Conservation (phyloP, 2,329 filamentous ascomycete species). For the Blastomyces gilchristii region DNA sequence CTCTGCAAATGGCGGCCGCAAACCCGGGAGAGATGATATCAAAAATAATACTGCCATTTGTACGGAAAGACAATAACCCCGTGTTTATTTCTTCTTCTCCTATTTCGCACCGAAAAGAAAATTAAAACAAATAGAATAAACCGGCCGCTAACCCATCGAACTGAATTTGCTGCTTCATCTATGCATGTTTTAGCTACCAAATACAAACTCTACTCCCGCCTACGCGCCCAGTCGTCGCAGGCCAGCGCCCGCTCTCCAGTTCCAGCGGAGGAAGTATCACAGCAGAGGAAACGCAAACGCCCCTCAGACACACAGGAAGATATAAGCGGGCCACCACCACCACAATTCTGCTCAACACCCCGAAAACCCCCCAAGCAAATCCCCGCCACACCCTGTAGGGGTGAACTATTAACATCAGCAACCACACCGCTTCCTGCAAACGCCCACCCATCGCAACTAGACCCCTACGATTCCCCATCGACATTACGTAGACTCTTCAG, state of each 20-base stretch:
- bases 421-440: constrained; percentile 9
- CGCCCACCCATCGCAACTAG: constrained; percentile 32
- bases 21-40: constrained; percentile 39
- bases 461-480: constrained; percentile 38
- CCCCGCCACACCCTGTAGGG: constrained; percentile 24
- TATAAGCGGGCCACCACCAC: constrained; percentile 8
- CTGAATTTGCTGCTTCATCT: background rate
- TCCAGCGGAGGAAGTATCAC: background rate
- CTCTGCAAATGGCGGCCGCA: constrained; percentile 33
- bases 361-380: constrained; percentile 25
- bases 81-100: too few relatives aligned
- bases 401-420: constrained; percentile 6
- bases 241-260: constrained; percentile 8
- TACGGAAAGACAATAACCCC: constrained; percentile 15
- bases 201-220: constrained; percentile 39
- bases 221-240: constrained; percentile 22
- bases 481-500: constrained; percentile 30
- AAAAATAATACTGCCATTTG: constrained; percentile 38
- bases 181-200: constrained; percentile 30
- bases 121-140: background rate
- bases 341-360: constrained; percentile 23
- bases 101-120: background rate
- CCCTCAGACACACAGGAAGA: constrained; percentile 12
- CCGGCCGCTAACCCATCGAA: background rate
- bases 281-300: constrained; percentile 17